Evolutionary conservation across 257 asterid species (phyloP).

Genomic region (Rehmannia glutinosa): DNA sequence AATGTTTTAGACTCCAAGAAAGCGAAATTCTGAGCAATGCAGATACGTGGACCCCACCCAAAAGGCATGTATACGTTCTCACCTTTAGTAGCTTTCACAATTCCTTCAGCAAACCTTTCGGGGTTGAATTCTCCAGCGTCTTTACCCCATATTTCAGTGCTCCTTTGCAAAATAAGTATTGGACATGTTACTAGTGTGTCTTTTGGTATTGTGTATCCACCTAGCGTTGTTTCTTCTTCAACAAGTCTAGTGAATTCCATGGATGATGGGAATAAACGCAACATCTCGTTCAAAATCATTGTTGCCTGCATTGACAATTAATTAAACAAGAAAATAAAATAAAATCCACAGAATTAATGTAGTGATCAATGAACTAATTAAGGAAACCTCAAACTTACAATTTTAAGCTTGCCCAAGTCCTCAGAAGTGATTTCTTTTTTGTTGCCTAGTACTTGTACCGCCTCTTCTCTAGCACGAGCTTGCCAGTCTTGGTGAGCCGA

Average conservation of each 20-base stretch:
- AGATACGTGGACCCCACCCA: constrained; percentile 34
- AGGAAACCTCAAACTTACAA: constrained; percentile 13
- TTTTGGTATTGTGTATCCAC: neutral
- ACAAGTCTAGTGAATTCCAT: constrained; percentile 12
- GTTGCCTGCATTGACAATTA: neutral
- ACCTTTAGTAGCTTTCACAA: constrained; percentile 26
- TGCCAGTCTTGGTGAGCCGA: constrained; percentile 25
- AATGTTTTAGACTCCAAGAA: constrained; percentile 18
- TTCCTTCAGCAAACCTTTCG: constrained; percentile 21
- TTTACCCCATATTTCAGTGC: constrained; percentile 25
- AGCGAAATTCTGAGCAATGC: constrained; percentile 21
- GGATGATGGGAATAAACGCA: constrained; percentile 22
- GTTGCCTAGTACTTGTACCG: constrained; percentile 11
- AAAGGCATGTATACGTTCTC: constrained; percentile 22
- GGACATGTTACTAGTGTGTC: constrained; percentile 5
- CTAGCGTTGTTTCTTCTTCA: neutral
- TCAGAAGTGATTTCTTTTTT: constrained; percentile 15
- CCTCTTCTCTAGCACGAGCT: constrained; percentile 31
- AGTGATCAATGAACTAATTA: no score
- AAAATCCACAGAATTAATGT: no score
- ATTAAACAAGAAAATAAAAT: no score
- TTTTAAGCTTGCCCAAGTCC: constrained; percentile 18
- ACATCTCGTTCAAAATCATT: neutral
- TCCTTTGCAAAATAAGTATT: constrained; percentile 10
- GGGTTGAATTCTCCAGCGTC: constrained; percentile 30